These are phyloP conservation scores for Corymbia maculata DNA, from an alignment of 345 rosid genomes.

Conservation along the genomic window DNA sequence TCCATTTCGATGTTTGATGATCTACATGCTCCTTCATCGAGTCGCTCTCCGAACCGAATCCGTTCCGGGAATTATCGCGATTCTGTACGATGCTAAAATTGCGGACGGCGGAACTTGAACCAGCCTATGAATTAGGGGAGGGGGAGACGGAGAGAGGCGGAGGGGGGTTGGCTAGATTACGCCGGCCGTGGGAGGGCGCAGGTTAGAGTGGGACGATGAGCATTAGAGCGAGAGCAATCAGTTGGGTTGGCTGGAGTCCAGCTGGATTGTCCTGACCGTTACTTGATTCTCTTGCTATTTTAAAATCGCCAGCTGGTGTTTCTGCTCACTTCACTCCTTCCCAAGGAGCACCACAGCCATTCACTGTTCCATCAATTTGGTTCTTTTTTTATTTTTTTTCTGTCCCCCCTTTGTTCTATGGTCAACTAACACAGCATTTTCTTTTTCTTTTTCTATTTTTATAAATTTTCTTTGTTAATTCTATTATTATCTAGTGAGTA, in stretches of 20 bases:
- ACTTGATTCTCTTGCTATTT: conserved; percentile 12
- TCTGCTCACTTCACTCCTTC: background rate
- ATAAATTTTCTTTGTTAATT: background rate
- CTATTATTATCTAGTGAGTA: background rate
- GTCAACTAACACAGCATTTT: background rate
- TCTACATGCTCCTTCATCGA: background rate
- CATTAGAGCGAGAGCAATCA: background rate
- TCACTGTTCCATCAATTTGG: background rate
- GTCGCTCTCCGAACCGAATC: background rate
- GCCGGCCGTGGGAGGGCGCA: background rate
- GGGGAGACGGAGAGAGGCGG: no score
- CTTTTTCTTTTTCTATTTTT: background rate
- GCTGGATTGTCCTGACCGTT: conserved; percentile 62
- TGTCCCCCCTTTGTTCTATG: background rate
- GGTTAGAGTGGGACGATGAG: conserved; percentile 10
- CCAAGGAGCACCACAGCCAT: background rate
- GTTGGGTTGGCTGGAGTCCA: conserved; percentile 29
- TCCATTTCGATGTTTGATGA: background rate
- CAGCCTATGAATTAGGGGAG: background rate
- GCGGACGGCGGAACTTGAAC: background rate
- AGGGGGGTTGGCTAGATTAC: background rate
- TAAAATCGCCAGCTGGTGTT: conserved; percentile 32
- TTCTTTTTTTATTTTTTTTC: background rate
- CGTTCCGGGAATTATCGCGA: background rate
- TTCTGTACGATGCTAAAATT: background rate